Base-by-base conservation (phyloP, 2,329 filamentous ascomycete species). In the Aspergillus tanneri region DNA sequence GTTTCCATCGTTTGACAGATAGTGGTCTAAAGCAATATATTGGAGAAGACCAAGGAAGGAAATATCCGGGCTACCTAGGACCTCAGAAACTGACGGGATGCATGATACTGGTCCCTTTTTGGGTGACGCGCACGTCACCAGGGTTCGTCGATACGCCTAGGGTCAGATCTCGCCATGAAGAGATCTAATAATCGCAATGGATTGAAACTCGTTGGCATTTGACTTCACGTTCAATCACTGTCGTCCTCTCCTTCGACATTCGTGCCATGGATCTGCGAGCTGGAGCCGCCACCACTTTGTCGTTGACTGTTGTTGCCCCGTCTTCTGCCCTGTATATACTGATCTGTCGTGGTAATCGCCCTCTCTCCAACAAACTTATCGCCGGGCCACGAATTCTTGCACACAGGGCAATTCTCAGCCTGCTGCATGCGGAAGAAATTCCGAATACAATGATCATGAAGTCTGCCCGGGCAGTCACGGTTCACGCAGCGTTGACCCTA, bases 371-470 rank as follows among this genome's bases (percentile, higher is more conserved):
- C 79, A 43, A 72, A 77, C 48, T 70, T 66, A 44, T 79, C 66
- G 12, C 76, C 75, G 8, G 69, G 72, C 80, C 80, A 83, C 2
- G 66, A 63, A 16, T 65, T 70, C 55, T 76, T 74, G 63, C 80
- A 83, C 3, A 71, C 49, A 0, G 87, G 86, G 61, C 90, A 95
- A 34, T 76, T 78, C 52, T 79, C 79, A 1, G 77, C 77, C 46
- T 79, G 71, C 53, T 82, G 77, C 32, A 83, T 80, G 16, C 86
- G 78, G 77, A 90, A 95, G 66, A 86, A 90, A 22, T 82, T 83
- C 10, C 82, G 79, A 47, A 83, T 77, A 66, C 90, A 96, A 42
- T 85, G 82, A 54, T 90, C 81, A 66, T 96, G 91, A 12, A 96
- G 68, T 9, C 91, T 77, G 9, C 84, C 77, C 23, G 71, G 74